Base-by-base conservation (phyloP, 257 asterid genomes). In the Eucommia ulmoides region DNA sequence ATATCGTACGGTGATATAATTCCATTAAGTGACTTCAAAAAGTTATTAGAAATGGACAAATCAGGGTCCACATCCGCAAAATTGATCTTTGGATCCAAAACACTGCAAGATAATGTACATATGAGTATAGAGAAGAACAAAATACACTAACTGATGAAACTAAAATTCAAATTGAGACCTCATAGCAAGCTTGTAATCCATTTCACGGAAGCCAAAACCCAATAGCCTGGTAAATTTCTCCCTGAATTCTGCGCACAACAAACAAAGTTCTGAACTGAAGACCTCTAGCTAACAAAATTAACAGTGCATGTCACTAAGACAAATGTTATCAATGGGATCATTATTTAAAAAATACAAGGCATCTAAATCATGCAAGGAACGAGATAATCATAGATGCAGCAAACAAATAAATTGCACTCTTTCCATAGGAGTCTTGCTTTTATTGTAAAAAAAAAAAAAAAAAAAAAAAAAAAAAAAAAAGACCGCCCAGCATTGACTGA, bases 111-210 rank as follows among this genome's bases (percentile, higher is more conserved):
- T 20, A 16, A 60, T 44, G 24, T 47, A 50, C 54, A 55, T 29
- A 51, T 65, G 22, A 71, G 41, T 55, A 63, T 56, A 53, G 42
- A 17, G 38, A 49, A 48, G 59, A 38, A 16, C 26, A 15, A 53
- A 45, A 51, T 50, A 22, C 24, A 44, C 25, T 22, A 66, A 22
- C 58, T 33, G 53, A 60, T 15, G 53, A 51, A 55, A 44, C 38
- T 42, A 42, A 51, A 54, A 19, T 15, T 50, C 26, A 22, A 23
- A 41, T 20, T 20, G 77, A 63, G 57, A 81, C 97, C 95, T 78
- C 96, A 91, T 75, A 17, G 96, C 96, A 64, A 91, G 96, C 82
- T 80, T 91, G 80, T 68, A 81, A n/a, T 91, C 93, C 96, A 91
- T 91, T 62, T 59, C 52, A 20, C 75, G 74, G 63, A 82, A 91